phyloP scores from a whole-genome alignment of 164 flowering plant genomes.

The Vitis rupestris region DNA sequence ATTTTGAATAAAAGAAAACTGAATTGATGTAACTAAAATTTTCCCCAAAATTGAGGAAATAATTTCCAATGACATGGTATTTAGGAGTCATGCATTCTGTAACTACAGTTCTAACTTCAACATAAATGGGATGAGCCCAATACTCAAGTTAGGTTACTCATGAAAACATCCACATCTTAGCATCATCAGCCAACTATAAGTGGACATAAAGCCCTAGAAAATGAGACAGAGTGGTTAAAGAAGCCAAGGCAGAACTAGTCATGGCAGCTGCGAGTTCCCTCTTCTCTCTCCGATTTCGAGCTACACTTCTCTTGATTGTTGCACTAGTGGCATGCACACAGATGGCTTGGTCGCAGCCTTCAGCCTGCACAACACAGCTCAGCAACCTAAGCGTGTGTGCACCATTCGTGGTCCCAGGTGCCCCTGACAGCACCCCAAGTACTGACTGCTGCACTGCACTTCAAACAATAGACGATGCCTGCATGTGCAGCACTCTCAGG shows the following conservation, averaged over 20 bases:
- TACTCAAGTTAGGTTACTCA: constrained; percentile 13
- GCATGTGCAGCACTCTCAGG: constrained; percentile 60
- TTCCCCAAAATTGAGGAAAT: too few species aligned
- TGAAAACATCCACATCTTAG: not conserved
- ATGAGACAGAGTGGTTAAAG: not conserved
- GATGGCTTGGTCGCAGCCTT: constrained; percentile 16
- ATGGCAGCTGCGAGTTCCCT: constrained; percentile 21
- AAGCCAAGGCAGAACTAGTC: not conserved
- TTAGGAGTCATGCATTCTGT: too few species aligned
- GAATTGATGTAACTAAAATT: too few species aligned
- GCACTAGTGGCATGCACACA: constrained; percentile 8
- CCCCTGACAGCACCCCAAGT: constrained; percentile 22
- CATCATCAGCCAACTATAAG: not conserved
- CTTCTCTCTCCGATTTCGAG: constrained; percentile 1
- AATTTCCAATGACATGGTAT: too few species aligned
- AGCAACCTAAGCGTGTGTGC: constrained; percentile 43
- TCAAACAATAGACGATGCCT: constrained; percentile 31
- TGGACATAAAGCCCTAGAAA: not conserved
- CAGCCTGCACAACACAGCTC: constrained; percentile 34
- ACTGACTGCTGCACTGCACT: constrained; percentile 57
- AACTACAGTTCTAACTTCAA: not conserved
- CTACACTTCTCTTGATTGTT: constrained; percentile 18
- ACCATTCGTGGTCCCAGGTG: constrained; percentile 52
- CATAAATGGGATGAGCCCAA: constrained; percentile 3
- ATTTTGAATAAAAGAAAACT: too few species aligned